phyloP scores from a whole-genome alignment of 306 rosid species.

The Prosopis cineraria region DNA sequence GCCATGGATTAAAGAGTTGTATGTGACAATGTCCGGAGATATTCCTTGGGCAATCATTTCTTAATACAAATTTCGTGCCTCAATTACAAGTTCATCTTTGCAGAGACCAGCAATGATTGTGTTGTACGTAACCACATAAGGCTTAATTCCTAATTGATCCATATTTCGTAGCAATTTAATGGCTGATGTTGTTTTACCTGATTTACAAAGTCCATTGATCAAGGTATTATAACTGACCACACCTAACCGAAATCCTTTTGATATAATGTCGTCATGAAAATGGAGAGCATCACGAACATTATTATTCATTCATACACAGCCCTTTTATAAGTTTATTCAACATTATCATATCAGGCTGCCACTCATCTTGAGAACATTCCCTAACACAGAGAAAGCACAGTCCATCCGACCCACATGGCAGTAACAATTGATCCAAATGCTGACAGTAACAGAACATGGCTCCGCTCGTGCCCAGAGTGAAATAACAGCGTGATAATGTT shows the following conservation, averaged over 20 bases:
- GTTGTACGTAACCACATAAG: background rate
- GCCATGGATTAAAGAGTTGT: background rate
- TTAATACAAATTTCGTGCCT: conserved; percentile 1
- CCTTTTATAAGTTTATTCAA: background rate
- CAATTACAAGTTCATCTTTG: conserved; percentile 2
- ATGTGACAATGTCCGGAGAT: background rate
- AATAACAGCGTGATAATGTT: background rate
- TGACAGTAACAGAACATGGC: background rate
- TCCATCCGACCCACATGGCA: background rate
- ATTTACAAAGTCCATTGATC: background rate
- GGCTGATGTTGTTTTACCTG: background rate
- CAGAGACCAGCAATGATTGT: conserved; percentile 17
- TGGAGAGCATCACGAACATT: background rate
- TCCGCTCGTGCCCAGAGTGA: background rate
- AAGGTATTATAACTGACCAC: background rate
- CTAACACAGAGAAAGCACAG: background rate
- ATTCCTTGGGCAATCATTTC: conserved; percentile 17
- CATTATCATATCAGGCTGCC: background rate
- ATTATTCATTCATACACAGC: background rate
- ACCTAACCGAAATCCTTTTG: background rate
- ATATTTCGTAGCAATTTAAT: background rate
- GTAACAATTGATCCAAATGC: background rate
- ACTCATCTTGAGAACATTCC: background rate
- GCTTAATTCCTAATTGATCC: background rate
- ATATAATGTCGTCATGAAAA: background rate